Base-by-base conservation (phyloP, 2,329 filamentous ascomycete genomes). In the Talaromyces sp. region DNA sequence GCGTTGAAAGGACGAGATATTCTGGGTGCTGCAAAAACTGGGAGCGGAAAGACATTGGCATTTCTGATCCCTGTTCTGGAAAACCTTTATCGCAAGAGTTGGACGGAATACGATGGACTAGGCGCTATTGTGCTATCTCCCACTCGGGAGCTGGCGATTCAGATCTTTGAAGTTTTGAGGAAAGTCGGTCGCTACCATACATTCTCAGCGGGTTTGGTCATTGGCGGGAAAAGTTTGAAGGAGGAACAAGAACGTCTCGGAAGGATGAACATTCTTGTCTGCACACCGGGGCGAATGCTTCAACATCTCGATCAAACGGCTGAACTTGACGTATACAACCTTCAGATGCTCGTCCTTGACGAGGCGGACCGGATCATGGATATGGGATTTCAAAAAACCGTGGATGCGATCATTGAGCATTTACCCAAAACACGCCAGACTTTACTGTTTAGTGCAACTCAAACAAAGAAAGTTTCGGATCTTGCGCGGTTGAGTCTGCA, bases 331-430 rank as follows among this genome's bases (percentile, higher is more conserved):
- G 90, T 94, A 68, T 90, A 95, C 75, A 95, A 96, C 75, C 78
- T 99, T 68, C 92, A 96, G 79, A 91, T 99, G 76, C 82, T 99
- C 60, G 93, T 99, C 0, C 83, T 99, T 64, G 95, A 99, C 72
- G 95, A 99, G 78, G 95, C 95, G 2, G 95, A 99, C 77, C 87
- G 95, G 45, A 97, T 97, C 73, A 88, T 99, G 85, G 95, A 99
- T 74, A 95, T 98, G 92, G 95, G 95, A 5, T 99, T 99, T 76
- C 90, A 96, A 77, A 83, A 85, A 5, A 92, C 92, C 1, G 89
- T 99, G 3, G 95, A 99, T 78, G 95, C 95, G 0, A 90, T 99
- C 60, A 81, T 99, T 33, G 93, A 96, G 67, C 96, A 98, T 75
- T 83, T 99, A 1, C 95, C 95, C 0, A 89, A 87, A 71, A 82